A percentile compares a stretch with the other conserved stretches of the same genome.
Evolutionary conservation across 2,329 filamentous ascomycete genomes (phyloP).

Genomic region (Cladophialophora exuberans): DNA sequence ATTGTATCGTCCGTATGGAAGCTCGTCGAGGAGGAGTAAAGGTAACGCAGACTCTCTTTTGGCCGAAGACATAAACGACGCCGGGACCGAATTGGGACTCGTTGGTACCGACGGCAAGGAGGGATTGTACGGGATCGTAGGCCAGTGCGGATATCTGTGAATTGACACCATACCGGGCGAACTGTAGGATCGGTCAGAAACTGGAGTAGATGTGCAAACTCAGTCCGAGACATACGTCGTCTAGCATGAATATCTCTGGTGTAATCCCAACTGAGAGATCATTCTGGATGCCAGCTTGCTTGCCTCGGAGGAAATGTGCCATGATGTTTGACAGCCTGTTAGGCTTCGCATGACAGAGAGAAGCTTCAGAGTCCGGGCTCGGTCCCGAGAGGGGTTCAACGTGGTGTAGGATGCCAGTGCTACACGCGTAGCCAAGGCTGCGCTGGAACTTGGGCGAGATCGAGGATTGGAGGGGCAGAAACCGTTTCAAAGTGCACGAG

Average conservation of each 20-base stretch:
- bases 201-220: constrained; percentile 24
- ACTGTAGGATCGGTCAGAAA: constrained; percentile 39
- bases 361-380: no score
- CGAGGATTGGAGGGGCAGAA: no score
- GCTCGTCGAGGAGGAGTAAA: constrained; percentile 71
- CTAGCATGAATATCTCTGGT: constrained; percentile 76
- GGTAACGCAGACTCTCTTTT: constrained; percentile 75
- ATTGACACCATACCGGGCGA: constrained; percentile 79
- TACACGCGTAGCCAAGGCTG: no score
- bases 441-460: no score
- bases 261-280: constrained; percentile 84
- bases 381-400: no score
- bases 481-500: no score
- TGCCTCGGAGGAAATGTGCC: constrained; percentile 86
- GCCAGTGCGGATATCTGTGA: constrained; percentile 76
- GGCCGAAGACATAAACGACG: constrained; percentile 87
- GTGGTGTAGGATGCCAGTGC: no score
- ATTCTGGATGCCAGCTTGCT: constrained; percentile 89
- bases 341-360: constrained; percentile 13
- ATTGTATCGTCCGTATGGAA: constrained; percentile 77
- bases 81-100: constrained; percentile 84
- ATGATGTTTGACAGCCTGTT: constrained; percentile 52
- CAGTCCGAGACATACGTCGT: constrained; percentile 64
- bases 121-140: constrained; percentile 91
- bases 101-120: constrained; percentile 88